These are phyloP conservation scores for Eucommia ulmoides DNA, from an alignment of 257 asterid species.

Conservation along the genomic window DNA sequence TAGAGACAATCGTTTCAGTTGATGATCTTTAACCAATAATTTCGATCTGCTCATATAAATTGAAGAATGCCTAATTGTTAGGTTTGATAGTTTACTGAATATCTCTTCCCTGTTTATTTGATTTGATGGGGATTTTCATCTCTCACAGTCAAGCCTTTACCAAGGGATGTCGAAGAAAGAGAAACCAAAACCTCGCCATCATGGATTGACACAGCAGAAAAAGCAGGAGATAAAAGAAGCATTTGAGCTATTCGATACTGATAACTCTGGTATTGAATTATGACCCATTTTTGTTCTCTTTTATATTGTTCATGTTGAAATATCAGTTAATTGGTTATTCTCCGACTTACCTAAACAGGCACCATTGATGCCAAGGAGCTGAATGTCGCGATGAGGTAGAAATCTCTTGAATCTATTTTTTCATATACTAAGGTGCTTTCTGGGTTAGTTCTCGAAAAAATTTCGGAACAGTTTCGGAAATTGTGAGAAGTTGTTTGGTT, in stretches of 20 bases:
- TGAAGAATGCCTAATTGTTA: no score
- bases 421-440: no score
- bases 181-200: conserved; percentile 68
- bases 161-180: conserved; percentile 47
- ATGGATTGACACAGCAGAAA: conserved; percentile 66
- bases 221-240: conserved; percentile 91
- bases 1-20: no score
- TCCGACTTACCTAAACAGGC: conserved; percentile 25
- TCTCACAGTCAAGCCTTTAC: conserved; percentile 8
- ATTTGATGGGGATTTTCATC: no score
- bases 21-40: no score
- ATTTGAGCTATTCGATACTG: conserved; percentile 81
- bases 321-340: neutral
- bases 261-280: conserved; percentile 60
- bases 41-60: no score
- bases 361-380: conserved; percentile 86
- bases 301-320: neutral
- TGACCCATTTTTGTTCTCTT: neutral
- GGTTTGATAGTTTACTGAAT: no score
- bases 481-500: no score
- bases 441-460: no score
- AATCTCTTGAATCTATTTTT: no score
- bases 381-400: conserved; percentile 90
- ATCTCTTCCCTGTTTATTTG: no score
- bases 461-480: no score